These are phyloP conservation scores for Colletotrichum paranaense DNA, from an alignment of 2,329 filamentous ascomycete species.

Conservation along the genomic window DNA sequence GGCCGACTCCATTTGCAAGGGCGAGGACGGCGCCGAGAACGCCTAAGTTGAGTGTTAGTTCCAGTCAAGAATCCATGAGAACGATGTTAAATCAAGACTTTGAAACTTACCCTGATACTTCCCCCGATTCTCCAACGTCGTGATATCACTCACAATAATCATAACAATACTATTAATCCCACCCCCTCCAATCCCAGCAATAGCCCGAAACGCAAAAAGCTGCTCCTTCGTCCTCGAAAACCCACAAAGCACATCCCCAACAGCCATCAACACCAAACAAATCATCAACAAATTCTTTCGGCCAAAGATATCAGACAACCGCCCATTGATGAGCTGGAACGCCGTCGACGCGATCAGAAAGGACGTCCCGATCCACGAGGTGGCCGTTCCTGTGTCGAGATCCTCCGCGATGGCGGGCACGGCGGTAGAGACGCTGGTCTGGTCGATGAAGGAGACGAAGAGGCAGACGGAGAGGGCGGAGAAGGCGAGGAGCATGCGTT, in stretches of 20 bases:
- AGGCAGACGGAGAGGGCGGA: constrained; percentile 43
- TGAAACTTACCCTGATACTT: constrained; percentile 42
- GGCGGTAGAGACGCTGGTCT: constrained; percentile 48
- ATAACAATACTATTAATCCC: constrained; percentile 48
- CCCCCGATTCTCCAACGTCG: constrained; percentile 47
- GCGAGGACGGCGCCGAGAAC: constrained; percentile 43
- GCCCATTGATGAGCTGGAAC: constrained; percentile 49
- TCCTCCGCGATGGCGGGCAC: constrained; percentile 51
- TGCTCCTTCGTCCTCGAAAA: constrained; percentile 44
- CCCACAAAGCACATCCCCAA: constrained; percentile 46
- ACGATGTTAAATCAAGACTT: neutral
- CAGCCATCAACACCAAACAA: constrained; percentile 42
- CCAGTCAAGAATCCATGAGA: constrained; percentile 15
- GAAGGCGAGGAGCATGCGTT: constrained; percentile 45
- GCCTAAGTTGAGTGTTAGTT: neutral
- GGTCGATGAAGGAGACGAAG: constrained; percentile 50
- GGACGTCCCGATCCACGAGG: constrained; percentile 50
- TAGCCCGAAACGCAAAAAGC: constrained; percentile 48
- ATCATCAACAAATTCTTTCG: constrained; percentile 47
- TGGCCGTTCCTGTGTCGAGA: constrained; percentile 44
- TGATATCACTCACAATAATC: constrained; percentile 52
- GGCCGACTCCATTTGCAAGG: constrained; percentile 51
- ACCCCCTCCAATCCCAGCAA: constrained; percentile 49
- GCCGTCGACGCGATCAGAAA: constrained; percentile 50
- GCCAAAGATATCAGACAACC: constrained; percentile 49